Evolutionary conservation across 2,329 filamentous ascomycete genomes (phyloP), one percentile per base, ranked within the genome.

Genomic region (Fusarium caatingaense): DNA sequence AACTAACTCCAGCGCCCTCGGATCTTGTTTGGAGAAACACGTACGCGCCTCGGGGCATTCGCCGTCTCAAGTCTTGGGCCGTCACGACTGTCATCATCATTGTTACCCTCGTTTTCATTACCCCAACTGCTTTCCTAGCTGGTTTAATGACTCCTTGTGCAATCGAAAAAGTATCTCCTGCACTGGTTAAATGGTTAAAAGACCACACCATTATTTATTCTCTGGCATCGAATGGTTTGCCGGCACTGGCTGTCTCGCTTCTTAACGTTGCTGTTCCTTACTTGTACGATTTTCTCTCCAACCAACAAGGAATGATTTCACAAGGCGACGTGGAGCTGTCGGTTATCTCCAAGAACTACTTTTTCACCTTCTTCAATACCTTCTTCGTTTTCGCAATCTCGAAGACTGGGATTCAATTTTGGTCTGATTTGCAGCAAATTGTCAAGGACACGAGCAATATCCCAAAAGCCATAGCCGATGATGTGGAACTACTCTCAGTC

Each of bases 331-430:
- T 99, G 23, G 96, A 98, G 79, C 86, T 99, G 9, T 98, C 96
- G 0, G 86, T 97, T 46, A 95, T 99, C 71, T 97, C 93, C 56
- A 99, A 99, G 83, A 99, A 98, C 80, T 99, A 98, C 82, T 97
- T 98, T 85, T 99, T 99, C 78, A 94, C 92, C 12, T 99, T 99
- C 81, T 98, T 99, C 88, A 99, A 99, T 81, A 93, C 98, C 60
- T 99, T 99, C 81, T 88, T 98, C 53, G 89, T 98, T 46, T 98
- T 98, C 78, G 97, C 95, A 2, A 87, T 96, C 27, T 92, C 97
- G 47, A 92, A 92, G 56, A 93, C 94, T 7, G 93, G 92, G 81
- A 89, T 91, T 41, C 89, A 91, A 56, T 92, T 97, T 76, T 89
- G 89, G 80, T 84, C 85, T 34, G 87, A 92, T 55, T 85, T 98